Percentiles rank a stretch among this genome's conserved stretches.
Evolutionary conservation across 208 protist genomes (phyloP).

Genomic region (Trypanosomatidae sp.): DNA sequence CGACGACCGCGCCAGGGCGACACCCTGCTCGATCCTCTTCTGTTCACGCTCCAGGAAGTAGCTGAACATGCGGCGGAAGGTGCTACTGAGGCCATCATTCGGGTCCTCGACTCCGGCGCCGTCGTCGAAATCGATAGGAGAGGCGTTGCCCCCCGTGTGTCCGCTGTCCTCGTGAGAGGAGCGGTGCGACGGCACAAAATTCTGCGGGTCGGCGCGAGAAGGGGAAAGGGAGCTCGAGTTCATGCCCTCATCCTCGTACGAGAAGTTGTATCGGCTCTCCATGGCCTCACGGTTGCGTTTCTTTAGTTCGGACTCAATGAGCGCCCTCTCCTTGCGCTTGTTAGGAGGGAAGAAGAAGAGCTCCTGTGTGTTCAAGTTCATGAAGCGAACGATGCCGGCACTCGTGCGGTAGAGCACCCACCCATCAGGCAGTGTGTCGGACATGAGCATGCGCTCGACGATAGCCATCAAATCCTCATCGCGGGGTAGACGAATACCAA

Average conservation of each 20-base stretch:
- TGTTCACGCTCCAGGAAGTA: slow-evolving; percentile 71
- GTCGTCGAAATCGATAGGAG: slow-evolving; percentile 47
- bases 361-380: slow-evolving; percentile 90
- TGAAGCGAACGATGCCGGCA: slow-evolving; percentile 83
- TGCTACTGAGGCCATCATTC: slow-evolving; percentile 42
- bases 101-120: slow-evolving; percentile 15
- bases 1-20: slow-evolving; percentile 36
- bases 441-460: slow-evolving; percentile 83
- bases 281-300: slow-evolving; percentile 73
- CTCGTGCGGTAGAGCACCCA: slow-evolving; percentile 91
- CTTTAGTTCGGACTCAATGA: slow-evolving; percentile 67
- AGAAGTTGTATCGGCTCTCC: slow-evolving; percentile 77
- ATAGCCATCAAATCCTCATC: slow-evolving; percentile 83
- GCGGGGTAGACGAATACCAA: slow-evolving; percentile 79
- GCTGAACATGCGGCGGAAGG: slow-evolving; percentile 56
- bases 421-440: slow-evolving; percentile 78
- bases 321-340: slow-evolving; percentile 56
- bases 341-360: slow-evolving; percentile 85
- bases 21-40: slow-evolving; percentile 54
- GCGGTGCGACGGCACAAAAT: slow-evolving; percentile 14
- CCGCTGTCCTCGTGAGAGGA: slow-evolving; percentile 9
- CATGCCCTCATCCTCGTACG: slow-evolving; percentile 60
- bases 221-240: slow-evolving; percentile 33
- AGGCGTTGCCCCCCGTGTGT: slow-evolving; percentile 11
- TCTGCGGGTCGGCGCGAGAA: slow-evolving; percentile 8